Conservation (phyloP, 2,329 filamentous ascomycete genomes). For the Chaetomium globosum region DNA sequence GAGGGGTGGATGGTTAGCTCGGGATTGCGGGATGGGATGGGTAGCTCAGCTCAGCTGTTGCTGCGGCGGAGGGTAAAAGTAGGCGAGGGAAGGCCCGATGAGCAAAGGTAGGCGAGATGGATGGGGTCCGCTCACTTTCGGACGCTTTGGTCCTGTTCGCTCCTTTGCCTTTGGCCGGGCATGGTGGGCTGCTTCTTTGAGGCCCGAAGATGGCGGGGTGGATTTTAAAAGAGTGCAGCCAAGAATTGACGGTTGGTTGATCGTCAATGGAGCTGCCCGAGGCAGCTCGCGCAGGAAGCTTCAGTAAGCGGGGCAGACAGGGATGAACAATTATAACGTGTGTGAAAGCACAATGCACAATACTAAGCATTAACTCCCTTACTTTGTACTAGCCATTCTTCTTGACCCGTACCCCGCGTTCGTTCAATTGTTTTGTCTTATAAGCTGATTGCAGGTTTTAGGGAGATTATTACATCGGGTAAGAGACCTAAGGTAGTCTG, state of each 20-base stretch:
- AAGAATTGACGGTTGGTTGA: constrained; percentile 11
- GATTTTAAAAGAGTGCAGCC: constrained; percentile 22
- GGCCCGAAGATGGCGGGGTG: constrained; percentile 21
- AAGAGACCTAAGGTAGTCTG: neutral
- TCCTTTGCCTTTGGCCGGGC: constrained; percentile 43
- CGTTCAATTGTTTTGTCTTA: constrained; percentile 10
- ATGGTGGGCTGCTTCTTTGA: constrained; percentile 33
- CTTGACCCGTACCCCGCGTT: neutral
- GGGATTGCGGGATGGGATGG: neutral
- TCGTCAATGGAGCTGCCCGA: constrained; percentile 9
- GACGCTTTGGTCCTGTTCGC: constrained; percentile 39
- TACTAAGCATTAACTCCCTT: constrained; percentile 10
- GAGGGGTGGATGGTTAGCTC: neutral
- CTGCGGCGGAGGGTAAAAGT: neutral
- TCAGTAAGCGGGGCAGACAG: constrained; percentile 6
- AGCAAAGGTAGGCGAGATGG: neutral
- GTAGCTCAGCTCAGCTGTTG: neutral
- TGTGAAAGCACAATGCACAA: neutral
- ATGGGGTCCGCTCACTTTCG: constrained; percentile 34
- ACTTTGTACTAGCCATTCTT: neutral
- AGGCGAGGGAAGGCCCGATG: neutral
- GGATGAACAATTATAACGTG: constrained; percentile 5
- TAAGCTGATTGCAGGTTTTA: constrained; percentile 15
- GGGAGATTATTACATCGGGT: constrained; percentile 21
- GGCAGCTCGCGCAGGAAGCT: constrained; percentile 11